A percentile compares a stretch with the other conserved stretches of the same genome.
phyloP scores from a whole-genome alignment of 805 yeast species.

The Saturnispora zaruensis region DNA sequence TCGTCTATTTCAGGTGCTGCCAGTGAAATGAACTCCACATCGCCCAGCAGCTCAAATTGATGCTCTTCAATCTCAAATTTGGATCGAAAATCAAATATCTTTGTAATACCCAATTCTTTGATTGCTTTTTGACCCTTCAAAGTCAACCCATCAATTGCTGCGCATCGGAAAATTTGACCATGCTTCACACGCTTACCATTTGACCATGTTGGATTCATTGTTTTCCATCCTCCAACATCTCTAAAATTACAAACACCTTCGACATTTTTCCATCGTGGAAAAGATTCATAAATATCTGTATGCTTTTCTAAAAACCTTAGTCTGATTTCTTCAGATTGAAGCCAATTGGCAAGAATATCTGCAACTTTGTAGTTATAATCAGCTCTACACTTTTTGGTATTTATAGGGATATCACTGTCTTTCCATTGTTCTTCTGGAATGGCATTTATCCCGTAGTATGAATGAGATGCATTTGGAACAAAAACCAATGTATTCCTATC shows the following conservation, averaged over 20 bases:
- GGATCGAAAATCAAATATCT: slow-evolving; percentile 63
- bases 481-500: slow-evolving; percentile 50
- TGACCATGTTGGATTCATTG: slow-evolving; percentile 18
- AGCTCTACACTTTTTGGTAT: slow-evolving; percentile 28
- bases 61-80: slow-evolving; percentile 41
- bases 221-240: slow-evolving; percentile 71
- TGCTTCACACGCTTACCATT: slow-evolving; percentile 39
- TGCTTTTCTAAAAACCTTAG: slow-evolving; percentile 40
- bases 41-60: slow-evolving; percentile 24
- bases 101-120: slow-evolving; percentile 38
- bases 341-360: slow-evolving; percentile 39
- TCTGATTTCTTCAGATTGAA: slow-evolving; percentile 36
- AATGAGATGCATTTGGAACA: slow-evolving; percentile 71
- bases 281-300: slow-evolving; percentile 28
- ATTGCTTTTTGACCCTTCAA: slow-evolving; percentile 37
- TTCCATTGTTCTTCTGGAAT: slow-evolving; percentile 28
- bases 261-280: slow-evolving; percentile 50
- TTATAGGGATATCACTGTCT: slow-evolving; percentile 25
- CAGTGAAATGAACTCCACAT: background rate
- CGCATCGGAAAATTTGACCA: slow-evolving; percentile 53
- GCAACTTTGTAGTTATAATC: slow-evolving; percentile 53
- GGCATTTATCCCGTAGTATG: slow-evolving; percentile 49
- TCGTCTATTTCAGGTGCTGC: background rate
- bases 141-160: slow-evolving; percentile 48
- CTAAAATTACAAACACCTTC: slow-evolving; percentile 69